Percentiles rank a stretch among this genome's conserved stretches.
Conservation (phyloP, 2,329 filamentous ascomycete species). For the Paracamarosporium sp. region DNA sequence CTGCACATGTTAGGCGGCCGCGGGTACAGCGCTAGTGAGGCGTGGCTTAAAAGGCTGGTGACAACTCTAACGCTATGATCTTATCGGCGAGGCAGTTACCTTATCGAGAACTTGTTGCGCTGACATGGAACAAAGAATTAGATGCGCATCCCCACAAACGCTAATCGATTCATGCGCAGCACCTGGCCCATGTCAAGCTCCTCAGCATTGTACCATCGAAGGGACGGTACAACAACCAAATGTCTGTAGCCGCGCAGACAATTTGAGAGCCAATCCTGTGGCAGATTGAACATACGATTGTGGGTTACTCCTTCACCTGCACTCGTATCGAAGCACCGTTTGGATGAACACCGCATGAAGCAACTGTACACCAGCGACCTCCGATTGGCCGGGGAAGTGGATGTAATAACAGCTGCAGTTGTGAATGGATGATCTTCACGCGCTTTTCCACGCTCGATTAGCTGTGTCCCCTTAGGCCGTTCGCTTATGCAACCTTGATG, state of each 20-base stretch:
- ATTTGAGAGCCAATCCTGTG: too few species aligned
- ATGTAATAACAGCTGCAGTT: background rate
- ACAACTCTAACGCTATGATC: too few species aligned
- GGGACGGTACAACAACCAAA: background rate
- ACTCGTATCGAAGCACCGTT: background rate
- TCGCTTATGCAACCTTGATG: background rate
- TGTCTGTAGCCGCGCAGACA: too few species aligned
- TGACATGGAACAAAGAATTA: background rate
- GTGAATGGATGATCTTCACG: background rate
- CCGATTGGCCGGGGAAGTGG: background rate
- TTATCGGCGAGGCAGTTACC: background rate
- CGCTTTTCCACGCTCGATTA: background rate
- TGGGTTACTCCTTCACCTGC: background rate
- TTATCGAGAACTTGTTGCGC: background rate
- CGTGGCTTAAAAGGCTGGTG: too few species aligned
- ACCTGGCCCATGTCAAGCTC: background rate
- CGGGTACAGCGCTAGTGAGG: too few species aligned
- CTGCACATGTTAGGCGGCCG: too few species aligned
- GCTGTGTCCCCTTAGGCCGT: background rate
- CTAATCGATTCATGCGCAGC: background rate
- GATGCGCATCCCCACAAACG: background rate
- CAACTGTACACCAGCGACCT: background rate
- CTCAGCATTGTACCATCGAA: background rate
- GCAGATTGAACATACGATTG: too few species aligned
- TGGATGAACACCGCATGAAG: background rate